Evolutionary conservation across 176 grass and related monocot genomes (phyloP).

Genomic region (Puya raimondii): DNA sequence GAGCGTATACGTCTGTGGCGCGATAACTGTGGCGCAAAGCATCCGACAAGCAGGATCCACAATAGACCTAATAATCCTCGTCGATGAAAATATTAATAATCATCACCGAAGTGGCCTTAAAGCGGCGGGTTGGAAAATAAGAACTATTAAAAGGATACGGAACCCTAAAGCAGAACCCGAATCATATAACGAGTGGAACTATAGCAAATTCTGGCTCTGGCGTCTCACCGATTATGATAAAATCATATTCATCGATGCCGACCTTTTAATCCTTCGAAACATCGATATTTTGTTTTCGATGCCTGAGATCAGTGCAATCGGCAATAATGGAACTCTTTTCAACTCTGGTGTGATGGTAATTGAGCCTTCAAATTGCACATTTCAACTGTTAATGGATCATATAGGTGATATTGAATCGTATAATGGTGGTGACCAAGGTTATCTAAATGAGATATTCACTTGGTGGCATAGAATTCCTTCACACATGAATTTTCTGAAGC

Average conservation of each 20-base stretch:
- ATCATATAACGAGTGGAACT: conserved; percentile 45
- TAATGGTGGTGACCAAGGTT: conserved; percentile 40
- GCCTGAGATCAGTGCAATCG: conserved; percentile 30
- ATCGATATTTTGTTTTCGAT: conserved; percentile 33
- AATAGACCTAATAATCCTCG: conserved; percentile 35
- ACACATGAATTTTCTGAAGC: conserved; percentile 36
- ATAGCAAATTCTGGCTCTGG: conserved; percentile 43
- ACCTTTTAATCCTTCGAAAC: conserved; percentile 35
- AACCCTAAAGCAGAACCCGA: conserved; percentile 25
- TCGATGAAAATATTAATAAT: conserved; percentile 29
- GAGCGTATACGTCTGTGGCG: conserved; percentile 35
- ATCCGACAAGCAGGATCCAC: conserved; percentile 31
- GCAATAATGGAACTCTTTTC: conserved; percentile 30
- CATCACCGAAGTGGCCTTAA: conserved; percentile 27
- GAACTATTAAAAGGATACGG: conserved; percentile 26
- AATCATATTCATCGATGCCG: conserved; percentile 42
- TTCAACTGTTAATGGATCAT: conserved; percentile 33
- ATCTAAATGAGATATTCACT: conserved; percentile 44
- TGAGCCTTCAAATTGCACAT: conserved; percentile 39
- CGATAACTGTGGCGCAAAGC: conserved; percentile 40
- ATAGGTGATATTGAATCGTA: conserved; percentile 50
- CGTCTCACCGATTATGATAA: conserved; percentile 36
- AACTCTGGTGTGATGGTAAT: conserved; percentile 42
- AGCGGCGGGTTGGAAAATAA: conserved; percentile 36
- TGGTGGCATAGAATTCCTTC: conserved; percentile 38